phyloP scores from a whole-genome alignment of 106 monocot species.

The Apostasia shenzhenica region DNA sequence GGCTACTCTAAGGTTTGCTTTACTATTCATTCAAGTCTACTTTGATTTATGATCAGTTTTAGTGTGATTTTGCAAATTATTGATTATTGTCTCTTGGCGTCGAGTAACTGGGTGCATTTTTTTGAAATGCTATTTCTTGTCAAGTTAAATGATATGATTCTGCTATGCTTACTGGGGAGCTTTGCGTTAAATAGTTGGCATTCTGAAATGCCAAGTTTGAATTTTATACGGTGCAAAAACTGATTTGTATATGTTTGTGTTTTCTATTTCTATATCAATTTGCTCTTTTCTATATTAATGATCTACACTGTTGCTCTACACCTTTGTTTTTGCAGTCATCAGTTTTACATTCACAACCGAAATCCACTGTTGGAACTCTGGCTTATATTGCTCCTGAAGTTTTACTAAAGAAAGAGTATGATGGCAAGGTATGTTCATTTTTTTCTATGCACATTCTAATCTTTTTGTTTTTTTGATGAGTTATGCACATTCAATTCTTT shows the following conservation, averaged over 20 bases:
- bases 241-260: too few species aligned
- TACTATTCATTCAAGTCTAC: not conserved
- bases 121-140: not conserved
- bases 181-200: not conserved
- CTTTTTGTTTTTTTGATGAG: too few species aligned
- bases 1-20: conserved; percentile 24
- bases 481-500: too few species aligned
- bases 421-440: conserved; percentile 8
- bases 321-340: conserved; percentile 4
- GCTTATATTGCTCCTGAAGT: conserved; percentile 16
- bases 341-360: conserved; percentile 11
- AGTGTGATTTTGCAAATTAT: not conserved
- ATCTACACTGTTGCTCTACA: too few species aligned
- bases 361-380: conserved; percentile 14
- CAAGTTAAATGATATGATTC: not conserved
- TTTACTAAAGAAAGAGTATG: conserved; percentile 5
- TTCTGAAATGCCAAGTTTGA: too few species aligned
- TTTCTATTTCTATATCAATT: too few species aligned
- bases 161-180: not conserved
- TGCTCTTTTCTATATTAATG: too few species aligned
- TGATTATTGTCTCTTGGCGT: not conserved
- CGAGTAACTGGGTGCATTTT: not conserved
- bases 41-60: not conserved
- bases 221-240: too few species aligned
- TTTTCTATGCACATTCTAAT: not conserved